Evolutionary conservation across 495 filamentous ascomycete species (phyloP).

Genomic region (Trichocladium uniseriatum): DNA sequence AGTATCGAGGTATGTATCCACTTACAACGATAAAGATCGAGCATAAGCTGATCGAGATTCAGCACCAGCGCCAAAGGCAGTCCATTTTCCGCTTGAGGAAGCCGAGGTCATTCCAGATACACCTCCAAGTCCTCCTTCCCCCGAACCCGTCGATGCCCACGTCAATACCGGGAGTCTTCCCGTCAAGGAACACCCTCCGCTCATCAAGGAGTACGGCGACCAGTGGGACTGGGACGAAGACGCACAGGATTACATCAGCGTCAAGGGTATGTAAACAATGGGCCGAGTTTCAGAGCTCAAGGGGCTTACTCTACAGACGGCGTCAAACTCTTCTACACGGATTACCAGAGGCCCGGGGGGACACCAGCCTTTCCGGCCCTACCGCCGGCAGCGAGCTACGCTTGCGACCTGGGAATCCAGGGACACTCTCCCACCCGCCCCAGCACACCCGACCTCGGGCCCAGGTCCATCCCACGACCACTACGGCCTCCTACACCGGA

Average conservation of each 20-base stretch:
- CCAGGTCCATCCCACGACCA: not conserved
- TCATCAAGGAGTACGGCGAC: constrained; percentile 7
- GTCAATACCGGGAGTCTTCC: too few species aligned
- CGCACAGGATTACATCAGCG: constrained; percentile 3
- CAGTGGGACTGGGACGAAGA: constrained; percentile 10
- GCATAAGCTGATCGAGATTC: too few species aligned
- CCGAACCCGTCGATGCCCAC: not conserved
- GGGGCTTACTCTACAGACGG: constrained; percentile 7
- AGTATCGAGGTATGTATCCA: not conserved
- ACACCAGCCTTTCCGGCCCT: not conserved
- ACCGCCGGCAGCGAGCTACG: too few species aligned
- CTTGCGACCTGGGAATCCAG: too few species aligned
- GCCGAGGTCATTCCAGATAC: too few species aligned
- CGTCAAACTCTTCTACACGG: constrained; percentile 1
- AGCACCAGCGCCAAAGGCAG: too few species aligned
- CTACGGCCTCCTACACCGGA: not conserved
- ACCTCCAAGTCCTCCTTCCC: not conserved
- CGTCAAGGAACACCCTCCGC: not conserved
- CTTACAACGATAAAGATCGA: not conserved
- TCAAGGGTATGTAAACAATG: not conserved
- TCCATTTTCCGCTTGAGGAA: too few species aligned
- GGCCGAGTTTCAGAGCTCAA: too few species aligned
- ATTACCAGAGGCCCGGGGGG: constrained; percentile 6
- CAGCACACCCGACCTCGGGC: too few species aligned
- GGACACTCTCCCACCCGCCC: too few species aligned